Percentiles rank a stretch among this genome's conserved stretches.
phyloP scores from a whole-genome alignment of 768 basidiomycete genomes.

The Suillus variegatus region DNA sequence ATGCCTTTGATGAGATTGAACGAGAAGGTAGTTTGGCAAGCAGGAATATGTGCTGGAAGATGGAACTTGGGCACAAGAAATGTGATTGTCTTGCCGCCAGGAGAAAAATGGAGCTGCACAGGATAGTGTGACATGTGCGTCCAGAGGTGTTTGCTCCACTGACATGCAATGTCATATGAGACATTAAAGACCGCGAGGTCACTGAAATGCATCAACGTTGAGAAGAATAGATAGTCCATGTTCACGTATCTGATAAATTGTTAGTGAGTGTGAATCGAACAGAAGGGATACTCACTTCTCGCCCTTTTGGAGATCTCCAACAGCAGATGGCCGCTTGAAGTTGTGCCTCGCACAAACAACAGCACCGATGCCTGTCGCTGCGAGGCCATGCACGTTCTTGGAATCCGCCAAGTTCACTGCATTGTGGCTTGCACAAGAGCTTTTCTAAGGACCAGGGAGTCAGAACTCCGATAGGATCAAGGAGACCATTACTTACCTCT shows the following conservation, averaged over 20 bases:
- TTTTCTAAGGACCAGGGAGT: conserved; percentile 12
- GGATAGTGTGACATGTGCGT: conserved; percentile 7
- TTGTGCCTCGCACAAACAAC: neutral
- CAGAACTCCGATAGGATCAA: neutral
- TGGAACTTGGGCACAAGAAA: conserved; percentile 20
- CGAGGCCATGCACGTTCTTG: neutral
- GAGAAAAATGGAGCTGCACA: neutral
- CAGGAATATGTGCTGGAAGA: neutral
- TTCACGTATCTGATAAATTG: conserved; percentile 16
- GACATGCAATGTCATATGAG: conserved; percentile 22
- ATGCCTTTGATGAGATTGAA: neutral
- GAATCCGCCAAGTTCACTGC: conserved; percentile 4
- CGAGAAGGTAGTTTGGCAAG: neutral
- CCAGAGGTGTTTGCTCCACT: conserved; percentile 16
- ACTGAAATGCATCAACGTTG: conserved; percentile 1
- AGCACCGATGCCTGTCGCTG: neutral
- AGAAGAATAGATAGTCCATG: conserved; percentile 20
- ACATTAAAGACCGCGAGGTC: conserved; percentile 8
- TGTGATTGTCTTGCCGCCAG: neutral
- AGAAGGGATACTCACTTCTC: conserved; percentile 12
- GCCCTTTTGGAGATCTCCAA: conserved; percentile 21
- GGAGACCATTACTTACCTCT: conserved; percentile 17
- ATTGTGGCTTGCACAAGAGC: conserved; percentile 16
- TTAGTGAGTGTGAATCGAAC: neutral
- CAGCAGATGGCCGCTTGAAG: conserved; percentile 15